Base-by-base conservation (phyloP, 176 grass and related monocot species). In the Neostapfia colusana region DNA sequence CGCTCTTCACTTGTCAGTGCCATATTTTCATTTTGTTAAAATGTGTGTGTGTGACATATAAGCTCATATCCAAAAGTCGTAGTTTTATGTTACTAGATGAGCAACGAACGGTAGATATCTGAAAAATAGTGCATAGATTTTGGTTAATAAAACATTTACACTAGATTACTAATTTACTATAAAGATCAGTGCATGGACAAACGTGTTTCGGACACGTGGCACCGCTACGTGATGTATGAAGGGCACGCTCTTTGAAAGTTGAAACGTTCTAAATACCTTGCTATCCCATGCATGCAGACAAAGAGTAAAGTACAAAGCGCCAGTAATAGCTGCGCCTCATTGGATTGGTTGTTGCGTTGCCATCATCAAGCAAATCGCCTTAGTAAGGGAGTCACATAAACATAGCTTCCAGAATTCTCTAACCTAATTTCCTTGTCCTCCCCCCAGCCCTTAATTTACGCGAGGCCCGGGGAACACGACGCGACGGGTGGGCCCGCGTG, bases 351-450 rank as follows among this genome's bases (percentile, higher is more conserved):
- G 75, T 3, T 18, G 10, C 45, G 6, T 21, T 63, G 67, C 34
- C 58, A 66, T 16, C 27, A 6, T 57, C 67, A 39, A 56, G 18
- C 48, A 18, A 78, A 17, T 55, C 26, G 21, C 8, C n/a, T 25
- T 14, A 28, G 25, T 38, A 5, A 73, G 34, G 2, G 6, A 21
- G 20, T 1, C 35, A 18, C 12, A 38, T 79, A 57, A 60, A 61
- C 76, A 16, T 60, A 50, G 24, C 69, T 74, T 85, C 70, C 17
- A 80, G 69, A 85, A 74, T 41, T 41, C 76, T 50, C 24, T 31
- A 46, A 58, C n/a, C 45, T 34, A 63, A 63, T 36, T 36, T 36
- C 69, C 38, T 45, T 5, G 12, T 55, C n/a, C n/a, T n/a, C n/a
- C n/a, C n/a, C 39, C 4, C 6, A 5, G 10, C 39, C 28, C 25